Evolutionary conservation across 371 early-diverging fungal species (phyloP), one percentile per base, ranked within the genome.

Genomic region (Circinella minor): DNA sequence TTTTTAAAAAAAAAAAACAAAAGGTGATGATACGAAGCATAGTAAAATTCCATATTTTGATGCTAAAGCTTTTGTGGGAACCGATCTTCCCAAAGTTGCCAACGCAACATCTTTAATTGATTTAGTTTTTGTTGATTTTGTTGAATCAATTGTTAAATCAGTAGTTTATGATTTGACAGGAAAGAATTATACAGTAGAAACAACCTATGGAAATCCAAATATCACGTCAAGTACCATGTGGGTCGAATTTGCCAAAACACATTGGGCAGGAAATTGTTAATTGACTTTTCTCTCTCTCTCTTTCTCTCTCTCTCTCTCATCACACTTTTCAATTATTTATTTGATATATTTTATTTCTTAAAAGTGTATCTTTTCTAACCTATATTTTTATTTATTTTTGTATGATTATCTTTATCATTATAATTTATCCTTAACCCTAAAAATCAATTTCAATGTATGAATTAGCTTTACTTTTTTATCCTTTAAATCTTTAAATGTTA

Each of bases 11-110:
- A 43, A 9, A 43, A 43, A 43, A 9, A 43, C 0, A 43, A 43
- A 9, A 68, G 69, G 69, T 18, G 82, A 81, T 47, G 82, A 81
- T 57, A 79, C 79, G 70, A 74, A 69, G 43, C 82, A 81, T 48
- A 70, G 60, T 14, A 36, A 71, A 17, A 74, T 76, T 36, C 78
- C 82, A 5, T 79, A 88, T 68, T 87, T 81, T 43, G 71, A 77
- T 68, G 77, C 83, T 5, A 75, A 88, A 49, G 75, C 76, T 54
- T 77, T 76, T 43, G 78, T 86, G 46, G 79, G 74, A 4, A 67
- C 72, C 0, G 68, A 68, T 14, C 46, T 77, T 65, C 78, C 81
- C 43, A 43, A 43, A 11, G 43, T 6, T 70, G 27, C 75, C 20
- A 69, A 73, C 17, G 63, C 54, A 4, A 71, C 69, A 9, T 61